phyloP scores from a whole-genome alignment of 768 basidiomycete genomes.

The Hypholoma sublateritium region DNA sequence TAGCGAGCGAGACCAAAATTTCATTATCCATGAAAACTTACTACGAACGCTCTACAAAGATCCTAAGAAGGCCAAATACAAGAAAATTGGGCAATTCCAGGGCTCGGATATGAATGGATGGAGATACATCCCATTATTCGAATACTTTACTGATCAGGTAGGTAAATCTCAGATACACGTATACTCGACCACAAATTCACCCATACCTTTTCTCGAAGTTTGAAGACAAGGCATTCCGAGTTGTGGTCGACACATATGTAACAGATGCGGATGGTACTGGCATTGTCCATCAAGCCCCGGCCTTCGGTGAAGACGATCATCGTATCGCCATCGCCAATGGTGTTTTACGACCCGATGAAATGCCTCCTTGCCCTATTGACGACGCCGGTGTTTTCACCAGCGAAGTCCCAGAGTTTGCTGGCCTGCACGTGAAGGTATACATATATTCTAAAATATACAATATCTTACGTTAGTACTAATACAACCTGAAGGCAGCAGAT shows the following conservation, averaged over 20 bases:
- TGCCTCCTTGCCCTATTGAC: conserved; percentile 96
- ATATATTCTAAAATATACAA: background rate
- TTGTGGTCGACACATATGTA: conserved; percentile 90
- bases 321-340: conserved; percentile 86
- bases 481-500: conserved; percentile 73
- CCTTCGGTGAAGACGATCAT: conserved; percentile 98
- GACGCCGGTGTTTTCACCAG: conserved; percentile 86
- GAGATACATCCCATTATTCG: conserved; percentile 93
- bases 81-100: conserved; percentile 84
- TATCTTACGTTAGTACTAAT: background rate
- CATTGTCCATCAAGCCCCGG: conserved; percentile 98
- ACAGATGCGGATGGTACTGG: conserved; percentile 93
- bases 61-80: conserved; percentile 94
- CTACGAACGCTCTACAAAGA: conserved; percentile 92
- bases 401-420: conserved; percentile 88
- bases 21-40: conserved; percentile 87
- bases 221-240: conserved; percentile 87
- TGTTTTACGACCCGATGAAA: conserved; percentile 81
- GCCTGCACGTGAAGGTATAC: conserved; percentile 82
- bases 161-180: background rate
- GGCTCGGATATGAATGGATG: conserved; percentile 95
- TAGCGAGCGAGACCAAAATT: conserved; percentile 80
- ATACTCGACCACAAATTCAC: background rate
- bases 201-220: conserved; percentile 49
- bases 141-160: conserved; percentile 95